Evolutionary conservation across 2,329 filamentous ascomycete species (phyloP).

Genomic region (Cercospora canescens): DNA sequence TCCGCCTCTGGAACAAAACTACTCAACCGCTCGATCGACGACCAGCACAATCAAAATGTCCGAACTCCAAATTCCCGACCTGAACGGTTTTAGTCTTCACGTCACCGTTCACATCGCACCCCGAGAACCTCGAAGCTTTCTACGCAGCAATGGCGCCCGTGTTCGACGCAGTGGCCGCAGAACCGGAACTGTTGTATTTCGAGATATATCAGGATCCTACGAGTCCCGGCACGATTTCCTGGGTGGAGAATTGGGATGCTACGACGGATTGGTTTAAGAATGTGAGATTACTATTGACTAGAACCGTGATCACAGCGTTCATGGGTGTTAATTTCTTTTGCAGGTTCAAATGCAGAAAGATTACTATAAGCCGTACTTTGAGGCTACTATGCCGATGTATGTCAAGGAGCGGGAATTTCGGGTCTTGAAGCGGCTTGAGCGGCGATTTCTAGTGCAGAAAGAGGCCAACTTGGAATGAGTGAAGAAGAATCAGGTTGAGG

Average conservation of each 20-base stretch:
- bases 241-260: conserved; percentile 27
- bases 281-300: not conserved
- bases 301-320: not conserved
- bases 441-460: conserved; percentile 8
- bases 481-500: too few relatives aligned
- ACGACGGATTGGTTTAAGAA: not conserved
- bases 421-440: conserved; percentile 12
- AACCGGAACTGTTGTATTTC: conserved; percentile 20
- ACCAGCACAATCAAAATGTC: not conserved
- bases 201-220: conserved; percentile 18
- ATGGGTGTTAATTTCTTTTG: not conserved
- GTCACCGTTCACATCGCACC: conserved; percentile 20
- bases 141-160: conserved; percentile 19
- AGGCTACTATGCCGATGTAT: conserved; percentile 42
- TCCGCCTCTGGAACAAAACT: not conserved
- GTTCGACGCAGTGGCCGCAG: conserved; percentile 17
- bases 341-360: conserved; percentile 31
- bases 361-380: conserved; percentile 46
- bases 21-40: too few relatives aligned
- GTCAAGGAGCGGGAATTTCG: conserved; percentile 40
- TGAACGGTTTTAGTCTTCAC: conserved; percentile 18
- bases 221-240: conserved; percentile 15
- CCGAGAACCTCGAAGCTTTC: conserved; percentile 15
- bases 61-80: not conserved
- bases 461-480: conserved; percentile 5